Evolutionary conservation across 2,329 filamentous ascomycete species (phyloP).

Genomic region (Clarireedia monteithiana): DNA sequence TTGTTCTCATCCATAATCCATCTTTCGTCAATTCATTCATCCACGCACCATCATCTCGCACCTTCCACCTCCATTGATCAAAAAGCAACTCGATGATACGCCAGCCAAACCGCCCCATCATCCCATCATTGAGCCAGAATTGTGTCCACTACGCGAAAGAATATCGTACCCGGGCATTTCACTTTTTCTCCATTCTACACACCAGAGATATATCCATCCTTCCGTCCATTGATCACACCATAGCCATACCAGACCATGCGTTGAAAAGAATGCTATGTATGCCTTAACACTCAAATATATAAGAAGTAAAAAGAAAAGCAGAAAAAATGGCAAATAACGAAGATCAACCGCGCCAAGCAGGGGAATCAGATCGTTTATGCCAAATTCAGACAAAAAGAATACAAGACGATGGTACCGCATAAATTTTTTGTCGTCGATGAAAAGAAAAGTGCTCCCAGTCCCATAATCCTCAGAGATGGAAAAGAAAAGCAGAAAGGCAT

Average conservation of each 20-base stretch:
- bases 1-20: neutral
- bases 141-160: neutral
- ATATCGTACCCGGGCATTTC: neutral
- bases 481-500: conserved; percentile 5
- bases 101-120: too few species aligned
- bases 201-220: neutral
- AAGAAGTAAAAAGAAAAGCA: neutral
- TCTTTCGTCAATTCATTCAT: neutral
- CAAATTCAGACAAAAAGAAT: conserved; percentile 1
- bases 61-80: too few species aligned
- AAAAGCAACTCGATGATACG: too few species aligned
- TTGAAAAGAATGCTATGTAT: conserved; percentile 1
- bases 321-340: neutral
- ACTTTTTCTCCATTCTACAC: neutral
- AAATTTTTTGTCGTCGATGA: conserved; percentile 5
- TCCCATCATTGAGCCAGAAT: too few species aligned
- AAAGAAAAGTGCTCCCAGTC: conserved; percentile 4
- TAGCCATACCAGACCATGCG: neutral
- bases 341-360: neutral
- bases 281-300: conserved; percentile 1
- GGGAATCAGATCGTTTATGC: conserved; percentile 3
- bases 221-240: neutral
- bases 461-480: neutral
- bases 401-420: neutral
- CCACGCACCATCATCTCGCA: neutral